Base-by-base conservation (phyloP, 1,284 basidiomycete species). In the Microbotryum lychnidis-dioicae region DNA sequence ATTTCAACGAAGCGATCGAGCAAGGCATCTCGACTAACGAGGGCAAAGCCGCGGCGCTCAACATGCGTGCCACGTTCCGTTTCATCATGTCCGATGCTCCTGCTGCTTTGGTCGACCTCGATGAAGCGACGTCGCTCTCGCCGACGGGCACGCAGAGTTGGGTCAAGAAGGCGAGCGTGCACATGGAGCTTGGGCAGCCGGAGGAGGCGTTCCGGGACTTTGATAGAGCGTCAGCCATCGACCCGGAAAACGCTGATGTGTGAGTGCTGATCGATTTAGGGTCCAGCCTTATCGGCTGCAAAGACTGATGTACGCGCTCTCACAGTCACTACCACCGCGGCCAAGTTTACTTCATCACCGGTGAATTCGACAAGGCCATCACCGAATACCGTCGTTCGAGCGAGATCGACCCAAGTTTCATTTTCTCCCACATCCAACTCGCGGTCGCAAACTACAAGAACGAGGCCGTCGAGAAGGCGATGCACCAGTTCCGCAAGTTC, bases 371-470 rank as follows among this genome's bases (percentile, higher is more conserved):
- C 20, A 80, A 87, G 54, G 94, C 94, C 0, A 87, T 92, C 42
- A 82, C 85, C 72, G 89, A 97, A 77, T 98, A 97, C 79, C 84
- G 83, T 44, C 87, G 90, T 75, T 94, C 91, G 12, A 89, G 85
- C 29, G 81, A 84, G 66, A 80, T 96, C 50, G 91, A 96, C 72
- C 80, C 85, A 64, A 75, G 79, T 31, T 97, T 94, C 72, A 91
- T 97, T 66, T 97, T 94, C 79, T 87, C 86, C 63, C 93, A 97
- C 69, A 94, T 99, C 68, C 96, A 99, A 75, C 82, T 93, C 56
- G 96, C 94, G 0, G 96, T 98, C 25, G 94, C 93, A 27, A 88
- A 91, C 76, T 99, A 98, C 84, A 97, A 98, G 81, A 78, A 83
- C 64, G 87, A 83, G 50, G 82, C 89, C 68, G 73, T 88, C 20